These are phyloP conservation scores for Gnaphalium uliginosum DNA, from an alignment of 129 eudicot genomes.

Conservation along the genomic window DNA sequence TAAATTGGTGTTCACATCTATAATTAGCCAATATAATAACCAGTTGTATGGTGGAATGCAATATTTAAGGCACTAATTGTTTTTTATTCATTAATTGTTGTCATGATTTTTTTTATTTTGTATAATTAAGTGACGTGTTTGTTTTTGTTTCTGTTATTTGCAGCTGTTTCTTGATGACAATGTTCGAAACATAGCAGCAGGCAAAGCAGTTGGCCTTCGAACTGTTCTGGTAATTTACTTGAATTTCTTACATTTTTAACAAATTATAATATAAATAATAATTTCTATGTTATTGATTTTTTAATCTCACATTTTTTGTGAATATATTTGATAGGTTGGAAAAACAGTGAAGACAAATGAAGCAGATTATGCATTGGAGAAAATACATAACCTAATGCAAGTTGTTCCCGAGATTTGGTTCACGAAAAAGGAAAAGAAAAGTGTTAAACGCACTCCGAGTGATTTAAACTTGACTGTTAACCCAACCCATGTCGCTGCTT, in stretches of 20 bases:
- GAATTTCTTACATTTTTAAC: not conserved
- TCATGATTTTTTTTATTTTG: not conserved
- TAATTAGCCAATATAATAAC: not conserved
- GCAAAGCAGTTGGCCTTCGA: slow-evolving; percentile 70
- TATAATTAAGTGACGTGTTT: slow-evolving; percentile 19
- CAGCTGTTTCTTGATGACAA: slow-evolving; percentile 91
- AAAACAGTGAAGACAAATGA: slow-evolving; percentile 48
- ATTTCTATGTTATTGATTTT: no score
- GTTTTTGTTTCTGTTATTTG: slow-evolving; percentile 11
- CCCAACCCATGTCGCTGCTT: slow-evolving; percentile 61
- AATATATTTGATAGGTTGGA: slow-evolving; percentile 59
- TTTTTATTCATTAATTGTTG: not conserved
- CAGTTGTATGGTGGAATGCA: not conserved
- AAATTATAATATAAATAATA: no score
- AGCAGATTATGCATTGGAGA: slow-evolving; percentile 81
- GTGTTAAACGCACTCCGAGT: slow-evolving; percentile 38
- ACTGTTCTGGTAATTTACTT: slow-evolving; percentile 67
- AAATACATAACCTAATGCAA: slow-evolving; percentile 47
- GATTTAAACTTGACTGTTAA: slow-evolving; percentile 50
- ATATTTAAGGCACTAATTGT: no score
- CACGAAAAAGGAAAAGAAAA: slow-evolving; percentile 21
- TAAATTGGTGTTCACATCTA: not conserved
- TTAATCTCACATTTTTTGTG: no score
- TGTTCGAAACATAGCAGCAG: slow-evolving; percentile 68
- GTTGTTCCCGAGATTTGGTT: slow-evolving; percentile 82